Percentiles rank a stretch among this genome's conserved stretches.
Conservation (phyloP, 2,329 filamentous ascomycete species). For the Fusarium sp. region DNA sequence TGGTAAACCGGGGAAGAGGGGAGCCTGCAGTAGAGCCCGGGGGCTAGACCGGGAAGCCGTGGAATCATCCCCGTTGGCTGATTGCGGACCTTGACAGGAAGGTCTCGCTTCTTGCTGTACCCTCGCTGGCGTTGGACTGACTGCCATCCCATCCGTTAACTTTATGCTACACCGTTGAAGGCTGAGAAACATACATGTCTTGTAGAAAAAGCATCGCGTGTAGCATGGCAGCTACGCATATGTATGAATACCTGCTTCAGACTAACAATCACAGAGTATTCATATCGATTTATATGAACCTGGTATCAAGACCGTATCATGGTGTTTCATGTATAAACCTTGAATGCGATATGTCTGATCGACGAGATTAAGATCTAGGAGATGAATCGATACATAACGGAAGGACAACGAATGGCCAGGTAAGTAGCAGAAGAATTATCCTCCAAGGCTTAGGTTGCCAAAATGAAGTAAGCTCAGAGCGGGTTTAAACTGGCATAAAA, state of each 20-base stretch:
- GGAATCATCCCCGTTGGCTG: conserved; percentile 38
- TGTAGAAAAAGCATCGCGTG: background rate
- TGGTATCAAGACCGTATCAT: background rate
- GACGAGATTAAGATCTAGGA: background rate
- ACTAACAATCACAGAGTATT: background rate
- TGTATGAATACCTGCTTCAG: background rate
- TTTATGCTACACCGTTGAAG: conserved; percentile 10
- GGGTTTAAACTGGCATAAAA: too few species aligned
- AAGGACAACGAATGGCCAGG: background rate
- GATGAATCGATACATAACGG: background rate
- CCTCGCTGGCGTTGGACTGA: conserved; percentile 34
- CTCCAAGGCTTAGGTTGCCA: too few species aligned
- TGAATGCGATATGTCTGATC: background rate
- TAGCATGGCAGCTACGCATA: background rate
- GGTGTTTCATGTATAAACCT: background rate
- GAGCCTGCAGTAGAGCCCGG: conserved; percentile 38
- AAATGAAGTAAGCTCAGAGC: too few species aligned
- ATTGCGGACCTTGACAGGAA: conserved; percentile 2
- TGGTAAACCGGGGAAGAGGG: conserved; percentile 29
- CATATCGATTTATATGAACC: background rate
- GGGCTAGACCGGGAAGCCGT: conserved; percentile 28
- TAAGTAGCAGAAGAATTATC: too few species aligned
- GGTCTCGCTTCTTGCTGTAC: conserved; percentile 2
- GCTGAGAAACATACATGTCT: background rate
- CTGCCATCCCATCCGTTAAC: background rate